Base-by-base conservation (phyloP, 2,329 filamentous ascomycete genomes). In the Colletotrichum limetticola region DNA sequence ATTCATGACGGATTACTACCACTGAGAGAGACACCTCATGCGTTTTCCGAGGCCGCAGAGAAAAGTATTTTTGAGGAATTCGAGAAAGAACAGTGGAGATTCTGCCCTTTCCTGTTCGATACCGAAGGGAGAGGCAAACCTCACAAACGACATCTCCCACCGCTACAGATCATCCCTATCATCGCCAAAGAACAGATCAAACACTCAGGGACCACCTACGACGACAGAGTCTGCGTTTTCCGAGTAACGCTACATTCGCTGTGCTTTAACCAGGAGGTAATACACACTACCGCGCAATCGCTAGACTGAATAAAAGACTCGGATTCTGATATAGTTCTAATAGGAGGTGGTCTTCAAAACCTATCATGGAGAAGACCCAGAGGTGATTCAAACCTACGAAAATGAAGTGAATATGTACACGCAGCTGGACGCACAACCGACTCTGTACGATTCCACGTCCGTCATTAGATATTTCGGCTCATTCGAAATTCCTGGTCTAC, bases 291-390 rank as follows among this genome's bases (percentile, higher is more conserved):
- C 32, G 32, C 32, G 11, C 32, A 4, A 35, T 11, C 32, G 4
- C 11, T 12, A 35, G 11, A 12, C 32, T 35, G 9, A 35, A 35
- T 12, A 35, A 9, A 9, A 11, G 32, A 35, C 8, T 12, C 14
- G 11, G 5, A 14, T 16, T 42, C 49, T 52, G 19, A 52, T 24
- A 1, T 35, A 11, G 16, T 16, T 24, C 11, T 16, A 8, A 9
- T 22, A 6, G 6, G 9, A 67, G 56, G 56, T 67, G 12, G 65
- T 37, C 16, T 67, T 67, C 30, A 67, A 67, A 12, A 42, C 53
- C 9, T 67, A 67, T 12, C 4, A 26, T 19, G 24, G 32, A 0
- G 4, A 22, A 5, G 55, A 46, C 3, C 4, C 4, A 5, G 64
- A 60, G 12, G 3, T 5, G 6, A 3, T 53, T 16, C 37, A 37